Conservation (phyloP, 495 filamentous ascomycete genomes). For the Hypoxylon lienhwacheense region DNA sequence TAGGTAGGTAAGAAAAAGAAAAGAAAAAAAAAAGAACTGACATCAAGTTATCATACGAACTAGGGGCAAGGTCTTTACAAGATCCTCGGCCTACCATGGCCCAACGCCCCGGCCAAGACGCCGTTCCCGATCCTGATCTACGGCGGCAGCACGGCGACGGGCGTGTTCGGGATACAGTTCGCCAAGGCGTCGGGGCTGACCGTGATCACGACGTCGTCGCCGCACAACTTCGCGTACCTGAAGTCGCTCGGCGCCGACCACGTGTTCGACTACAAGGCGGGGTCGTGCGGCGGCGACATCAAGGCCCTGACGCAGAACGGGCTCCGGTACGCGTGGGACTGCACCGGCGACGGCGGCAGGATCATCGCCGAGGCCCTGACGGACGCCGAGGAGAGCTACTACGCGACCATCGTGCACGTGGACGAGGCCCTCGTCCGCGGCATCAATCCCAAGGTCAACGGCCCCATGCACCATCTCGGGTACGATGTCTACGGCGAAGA, state of each 20-base stretch:
- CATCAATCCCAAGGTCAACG: conserved; percentile 39
- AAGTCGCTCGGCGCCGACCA: conserved; percentile 46
- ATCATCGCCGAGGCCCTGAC: conserved; percentile 38
- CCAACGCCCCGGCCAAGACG: conserved; percentile 34
- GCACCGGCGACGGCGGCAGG: conserved; percentile 25
- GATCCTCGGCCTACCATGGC: conserved; percentile 42
- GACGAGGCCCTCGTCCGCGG: conserved; percentile 18
- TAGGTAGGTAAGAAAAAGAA: too few species aligned
- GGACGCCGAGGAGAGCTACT: conserved; percentile 25
- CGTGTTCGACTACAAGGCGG: conserved; percentile 51
- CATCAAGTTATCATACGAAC: too few species aligned
- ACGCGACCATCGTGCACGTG: conserved; percentile 33
- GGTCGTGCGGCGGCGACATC: conserved; percentile 43
- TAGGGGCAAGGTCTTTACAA: conserved; percentile 52
- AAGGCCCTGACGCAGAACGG: conserved; percentile 30
- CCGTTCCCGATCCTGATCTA: conserved; percentile 49
- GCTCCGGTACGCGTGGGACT: conserved; percentile 42
- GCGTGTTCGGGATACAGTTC: conserved; percentile 52
- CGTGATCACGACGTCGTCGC: conserved; percentile 49
- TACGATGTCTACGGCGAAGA: conserved; percentile 37
- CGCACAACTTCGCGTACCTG: conserved; percentile 47
- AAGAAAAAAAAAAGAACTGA: conserved; percentile 2
- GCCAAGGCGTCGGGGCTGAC: conserved; percentile 50
- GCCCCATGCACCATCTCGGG: conserved; percentile 29
- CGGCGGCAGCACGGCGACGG: conserved; percentile 55